Conservation (phyloP, 163 green algal species). For the Trebouxiophyceae sp. region DNA sequence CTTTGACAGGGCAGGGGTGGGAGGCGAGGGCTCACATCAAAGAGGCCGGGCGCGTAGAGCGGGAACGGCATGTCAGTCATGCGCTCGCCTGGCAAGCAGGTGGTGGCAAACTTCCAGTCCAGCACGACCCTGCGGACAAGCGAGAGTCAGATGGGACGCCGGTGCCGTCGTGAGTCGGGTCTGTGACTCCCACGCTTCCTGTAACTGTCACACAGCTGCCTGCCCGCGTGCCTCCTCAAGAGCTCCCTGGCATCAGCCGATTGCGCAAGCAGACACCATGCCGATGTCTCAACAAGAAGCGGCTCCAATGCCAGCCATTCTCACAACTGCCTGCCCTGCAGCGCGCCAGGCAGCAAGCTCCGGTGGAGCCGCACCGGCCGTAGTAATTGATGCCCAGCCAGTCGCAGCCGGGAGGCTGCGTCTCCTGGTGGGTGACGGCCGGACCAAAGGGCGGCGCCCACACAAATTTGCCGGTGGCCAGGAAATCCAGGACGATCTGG, state of each 20-base stretch:
- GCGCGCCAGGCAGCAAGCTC: too few species aligned
- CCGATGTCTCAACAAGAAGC: too few species aligned
- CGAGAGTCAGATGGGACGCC: too few species aligned
- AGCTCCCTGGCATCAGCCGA: too few species aligned
- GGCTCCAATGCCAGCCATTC: too few species aligned
- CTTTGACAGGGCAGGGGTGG: too few species aligned
- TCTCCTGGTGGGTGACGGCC: conserved; percentile 19
- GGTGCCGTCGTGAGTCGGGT: too few species aligned
- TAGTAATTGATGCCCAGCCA: conserved; percentile 83
- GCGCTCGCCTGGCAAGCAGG: conserved; percentile 42
- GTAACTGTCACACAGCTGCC: too few species aligned
- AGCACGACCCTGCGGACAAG: conserved; percentile 36
- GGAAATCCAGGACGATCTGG: conserved; percentile 60
- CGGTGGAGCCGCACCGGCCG: conserved; percentile 29
- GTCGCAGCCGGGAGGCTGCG: conserved; percentile 44
- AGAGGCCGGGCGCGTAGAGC: conserved; percentile 50
- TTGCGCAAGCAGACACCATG: too few species aligned
- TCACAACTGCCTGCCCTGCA: too few species aligned
- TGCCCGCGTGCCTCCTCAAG: too few species aligned
- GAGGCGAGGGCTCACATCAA: conserved; percentile 30
- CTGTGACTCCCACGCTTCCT: too few species aligned
- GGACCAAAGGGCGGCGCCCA: conserved; percentile 41
- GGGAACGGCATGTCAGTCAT: conserved; percentile 87
- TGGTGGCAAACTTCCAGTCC: conserved; percentile 46
- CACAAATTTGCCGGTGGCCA: conserved; percentile 61